phyloP scores from a whole-genome alignment of 208 protist genomes.

The Trypanosoma mega region DNA sequence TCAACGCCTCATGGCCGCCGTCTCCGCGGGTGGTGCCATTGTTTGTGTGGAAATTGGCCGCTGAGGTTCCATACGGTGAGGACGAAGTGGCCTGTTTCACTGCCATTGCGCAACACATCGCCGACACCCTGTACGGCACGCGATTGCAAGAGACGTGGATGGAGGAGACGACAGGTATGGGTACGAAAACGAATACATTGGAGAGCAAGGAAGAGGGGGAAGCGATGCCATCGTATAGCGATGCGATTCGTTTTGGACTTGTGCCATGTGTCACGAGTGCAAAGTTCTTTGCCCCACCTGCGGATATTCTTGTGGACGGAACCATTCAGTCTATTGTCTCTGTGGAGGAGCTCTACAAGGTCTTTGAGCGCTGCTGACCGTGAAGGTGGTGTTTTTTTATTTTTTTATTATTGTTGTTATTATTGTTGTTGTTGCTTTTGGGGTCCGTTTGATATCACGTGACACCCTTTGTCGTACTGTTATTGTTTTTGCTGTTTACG shows the following conservation, averaged over 20 bases:
- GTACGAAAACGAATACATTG: neutral
- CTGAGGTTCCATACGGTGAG: conserved; percentile 66
- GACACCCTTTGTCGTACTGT: too few relatives aligned
- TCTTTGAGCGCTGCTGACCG: conserved; percentile 86
- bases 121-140: conserved; percentile 68
- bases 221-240: conserved; percentile 17
- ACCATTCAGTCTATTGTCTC: conserved; percentile 71
- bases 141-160: conserved; percentile 20
- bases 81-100: conserved; percentile 73
- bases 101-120: conserved; percentile 60
- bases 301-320: conserved; percentile 51
- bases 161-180: neutral
- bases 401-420: neutral
- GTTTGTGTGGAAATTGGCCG: conserved; percentile 58
- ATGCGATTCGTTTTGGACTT: conserved; percentile 57
- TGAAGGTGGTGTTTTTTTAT: neutral
- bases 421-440: neutral
- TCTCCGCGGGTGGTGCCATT: conserved; percentile 57
- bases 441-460: neutral
- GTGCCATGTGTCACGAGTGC: conserved; percentile 65
- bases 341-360: conserved; percentile 87
- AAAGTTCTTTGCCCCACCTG: conserved; percentile 59
- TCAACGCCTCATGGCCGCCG: conserved; percentile 74
- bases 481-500: too few relatives aligned
- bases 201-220: conserved; percentile 8